Conservation (phyloP, 1,284 basidiomycete species). For the Kalmanozyma brasiliensis region DNA sequence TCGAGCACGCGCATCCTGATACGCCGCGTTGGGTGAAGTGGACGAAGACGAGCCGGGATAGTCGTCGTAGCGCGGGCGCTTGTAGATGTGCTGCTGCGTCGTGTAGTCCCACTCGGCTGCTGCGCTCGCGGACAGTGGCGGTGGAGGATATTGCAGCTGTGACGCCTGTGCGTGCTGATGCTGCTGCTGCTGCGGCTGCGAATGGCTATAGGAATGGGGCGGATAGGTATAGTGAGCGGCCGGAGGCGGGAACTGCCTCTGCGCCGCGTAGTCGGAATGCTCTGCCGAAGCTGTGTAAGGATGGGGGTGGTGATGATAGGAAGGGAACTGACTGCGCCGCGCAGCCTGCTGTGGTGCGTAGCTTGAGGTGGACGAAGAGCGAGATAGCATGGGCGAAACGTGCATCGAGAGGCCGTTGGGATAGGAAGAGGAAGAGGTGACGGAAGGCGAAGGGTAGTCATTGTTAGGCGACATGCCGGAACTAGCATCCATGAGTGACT, state of each 20-base stretch:
- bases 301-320: conserved; percentile 33
- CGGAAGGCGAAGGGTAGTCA: conserved; percentile 27
- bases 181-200: conserved; percentile 9
- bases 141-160: conserved; percentile 29
- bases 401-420: conserved; percentile 25
- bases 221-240: conserved; percentile 13
- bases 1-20: conserved; percentile 22
- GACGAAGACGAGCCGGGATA: conserved; percentile 21
- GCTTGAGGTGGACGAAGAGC: conserved; percentile 34
- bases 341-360: conserved; percentile 22
- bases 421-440: conserved; percentile 26
- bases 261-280: conserved; percentile 28
- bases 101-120: conserved; percentile 43
- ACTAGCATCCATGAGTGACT: conserved; percentile 17
- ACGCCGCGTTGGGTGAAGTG: conserved; percentile 17
- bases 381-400: conserved; percentile 29
- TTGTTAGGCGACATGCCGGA: conserved; percentile 10
- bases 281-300: conserved; percentile 18
- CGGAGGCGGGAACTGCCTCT: conserved; percentile 8
- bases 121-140: conserved; percentile 26
- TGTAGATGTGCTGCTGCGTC: conserved; percentile 40
- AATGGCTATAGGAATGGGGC: neutral
- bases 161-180: too few relatives aligned
- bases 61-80: conserved; percentile 38
- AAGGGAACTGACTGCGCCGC: conserved; percentile 12